phyloP scores from a whole-genome alignment of 1,284 basidiomycete genomes.

The Rhodotorula sp. region DNA sequence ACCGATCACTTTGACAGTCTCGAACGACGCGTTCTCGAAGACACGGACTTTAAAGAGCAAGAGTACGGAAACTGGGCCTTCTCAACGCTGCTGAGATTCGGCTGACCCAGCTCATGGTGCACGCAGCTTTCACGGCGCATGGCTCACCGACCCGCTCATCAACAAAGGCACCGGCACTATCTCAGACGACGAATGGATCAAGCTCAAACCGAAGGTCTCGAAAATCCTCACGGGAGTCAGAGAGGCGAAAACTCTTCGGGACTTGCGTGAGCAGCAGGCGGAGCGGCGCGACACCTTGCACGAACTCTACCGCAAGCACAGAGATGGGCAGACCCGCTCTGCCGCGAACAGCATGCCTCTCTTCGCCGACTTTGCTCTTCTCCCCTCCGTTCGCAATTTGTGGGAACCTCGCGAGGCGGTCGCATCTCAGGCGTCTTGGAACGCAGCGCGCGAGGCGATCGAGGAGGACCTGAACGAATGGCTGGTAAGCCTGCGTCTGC shows the following conservation, averaged over 20 bases:
- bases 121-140: background rate
- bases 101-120: background rate
- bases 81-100: background rate
- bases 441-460: background rate
- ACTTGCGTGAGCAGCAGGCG: background rate
- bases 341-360: slow-evolving; percentile 1
- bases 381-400: background rate
- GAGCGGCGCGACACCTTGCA: slow-evolving; percentile 2
- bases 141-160: slow-evolving; percentile 2
- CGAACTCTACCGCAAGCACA: background rate
- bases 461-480: slow-evolving; percentile 10
- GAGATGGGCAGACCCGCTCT: background rate
- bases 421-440: background rate
- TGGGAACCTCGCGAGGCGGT: slow-evolving; percentile 3
- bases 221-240: background rate
- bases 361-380: slow-evolving; percentile 21
- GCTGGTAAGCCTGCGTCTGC: background rate
- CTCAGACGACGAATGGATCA: slow-evolving; percentile 2
- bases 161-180: background rate
- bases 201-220: slow-evolving; percentile 1
- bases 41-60: background rate
- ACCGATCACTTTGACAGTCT: no score
- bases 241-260: background rate
- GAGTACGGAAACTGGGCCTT: slow-evolving; percentile 3
- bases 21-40: background rate